These are phyloP conservation scores for Hypomontagnella submonticulosa DNA, from an alignment of 495 filamentous ascomycete genomes.

Conservation along the genomic window DNA sequence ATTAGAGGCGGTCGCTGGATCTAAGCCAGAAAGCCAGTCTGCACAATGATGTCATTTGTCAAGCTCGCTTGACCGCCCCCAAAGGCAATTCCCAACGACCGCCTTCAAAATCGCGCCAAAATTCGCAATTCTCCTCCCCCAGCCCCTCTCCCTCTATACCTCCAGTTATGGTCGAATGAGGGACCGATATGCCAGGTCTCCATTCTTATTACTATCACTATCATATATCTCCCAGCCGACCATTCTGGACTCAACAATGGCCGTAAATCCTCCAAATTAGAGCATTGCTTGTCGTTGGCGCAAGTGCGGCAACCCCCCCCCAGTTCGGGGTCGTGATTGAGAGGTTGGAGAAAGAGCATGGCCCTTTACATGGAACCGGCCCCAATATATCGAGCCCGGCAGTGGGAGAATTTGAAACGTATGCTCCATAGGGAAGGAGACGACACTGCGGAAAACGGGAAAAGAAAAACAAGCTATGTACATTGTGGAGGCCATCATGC, in stretches of 20 bases:
- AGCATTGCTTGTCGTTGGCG: slow-evolving; percentile 22
- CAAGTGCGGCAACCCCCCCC: slow-evolving; percentile 17
- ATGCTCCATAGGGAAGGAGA: slow-evolving; percentile 43
- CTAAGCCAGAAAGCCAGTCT: slow-evolving; percentile 35
- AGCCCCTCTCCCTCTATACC: slow-evolving; percentile 20
- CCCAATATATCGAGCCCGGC: slow-evolving; percentile 39
- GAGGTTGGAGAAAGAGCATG: slow-evolving; percentile 24
- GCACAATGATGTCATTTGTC: slow-evolving; percentile 39
- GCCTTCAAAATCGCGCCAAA: slow-evolving; percentile 43
- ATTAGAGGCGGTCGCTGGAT: slow-evolving; percentile 12
- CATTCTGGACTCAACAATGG: slow-evolving; percentile 22
- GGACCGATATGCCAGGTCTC: slow-evolving; percentile 13
- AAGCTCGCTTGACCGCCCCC: slow-evolving; percentile 44
- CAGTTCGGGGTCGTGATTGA: not conserved
- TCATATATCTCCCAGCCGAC: slow-evolving; percentile 18
- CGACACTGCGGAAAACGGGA: slow-evolving; percentile 30
- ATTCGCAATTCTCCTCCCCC: slow-evolving; percentile 38
- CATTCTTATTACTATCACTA: slow-evolving; percentile 26
- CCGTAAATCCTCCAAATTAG: slow-evolving; percentile 12
- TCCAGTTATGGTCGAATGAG: slow-evolving; percentile 26
- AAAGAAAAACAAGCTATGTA: slow-evolving; percentile 18
- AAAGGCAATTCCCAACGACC: slow-evolving; percentile 42
- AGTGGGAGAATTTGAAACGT: slow-evolving; percentile 41
- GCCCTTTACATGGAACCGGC: slow-evolving; percentile 33
- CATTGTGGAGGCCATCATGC: slow-evolving; percentile 36